A percentile compares a stretch with the other conserved stretches of the same genome.
phyloP scores from a whole-genome alignment of 2,329 filamentous ascomycete genomes.

The Pseudophaeomoniella oleicola region DNA sequence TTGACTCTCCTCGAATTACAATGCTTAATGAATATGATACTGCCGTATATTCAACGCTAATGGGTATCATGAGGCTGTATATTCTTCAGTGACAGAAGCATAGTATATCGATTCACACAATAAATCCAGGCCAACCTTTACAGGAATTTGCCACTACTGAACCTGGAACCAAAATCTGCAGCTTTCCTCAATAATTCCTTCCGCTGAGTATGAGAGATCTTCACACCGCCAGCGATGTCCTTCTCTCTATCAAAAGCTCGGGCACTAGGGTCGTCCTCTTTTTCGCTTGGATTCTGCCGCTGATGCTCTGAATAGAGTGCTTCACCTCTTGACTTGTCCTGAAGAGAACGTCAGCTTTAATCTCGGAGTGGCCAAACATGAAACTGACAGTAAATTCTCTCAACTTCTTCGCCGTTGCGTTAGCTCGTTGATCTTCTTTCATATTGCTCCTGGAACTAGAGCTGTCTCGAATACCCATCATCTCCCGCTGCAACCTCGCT shows the following conservation, averaged over 20 bases:
- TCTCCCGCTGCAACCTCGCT: conserved; percentile 63
- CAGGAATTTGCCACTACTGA: conserved; percentile 56
- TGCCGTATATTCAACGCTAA: no score
- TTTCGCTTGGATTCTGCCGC: conserved; percentile 34
- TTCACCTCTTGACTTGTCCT: conserved; percentile 40
- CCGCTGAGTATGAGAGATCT: conserved; percentile 58
- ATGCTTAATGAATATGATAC: no score
- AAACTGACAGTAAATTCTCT: conserved; percentile 43
- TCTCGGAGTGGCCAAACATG: conserved; percentile 7
- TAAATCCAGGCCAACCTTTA: no score
- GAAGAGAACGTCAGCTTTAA: conserved; percentile 1
- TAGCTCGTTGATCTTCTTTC: conserved; percentile 18
- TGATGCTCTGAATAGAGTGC: conserved; percentile 48
- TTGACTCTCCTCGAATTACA: no score
- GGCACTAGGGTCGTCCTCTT: conserved; percentile 83
- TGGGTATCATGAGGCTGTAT: no score
- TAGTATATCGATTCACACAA: no score
- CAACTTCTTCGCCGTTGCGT: conserved; percentile 34
- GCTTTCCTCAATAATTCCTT: conserved; percentile 67
- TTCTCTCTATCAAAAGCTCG: conserved; percentile 83
- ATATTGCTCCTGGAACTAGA: conserved; percentile 5
- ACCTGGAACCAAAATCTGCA: conserved; percentile 66
- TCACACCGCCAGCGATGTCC: conserved; percentile 68
- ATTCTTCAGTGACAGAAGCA: no score
- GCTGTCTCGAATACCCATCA: conserved; percentile 51